Conservation (phyloP, 2,329 filamentous ascomycete genomes). For the Zelopaecilomyces penicillatus region DNA sequence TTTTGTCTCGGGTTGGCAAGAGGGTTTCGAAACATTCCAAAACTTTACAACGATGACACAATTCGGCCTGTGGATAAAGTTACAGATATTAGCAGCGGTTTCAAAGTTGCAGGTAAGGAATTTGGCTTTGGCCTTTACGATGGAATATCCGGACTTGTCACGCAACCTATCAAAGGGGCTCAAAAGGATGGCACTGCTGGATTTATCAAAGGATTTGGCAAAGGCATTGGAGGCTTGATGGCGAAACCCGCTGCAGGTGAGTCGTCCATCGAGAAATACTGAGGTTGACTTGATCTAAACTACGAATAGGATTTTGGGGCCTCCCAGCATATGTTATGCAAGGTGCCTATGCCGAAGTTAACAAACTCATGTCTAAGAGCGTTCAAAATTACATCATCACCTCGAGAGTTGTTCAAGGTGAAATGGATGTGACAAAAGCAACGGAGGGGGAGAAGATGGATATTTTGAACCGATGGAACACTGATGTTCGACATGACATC, state of each 20-base stretch:
- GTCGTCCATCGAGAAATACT: constrained; percentile 15
- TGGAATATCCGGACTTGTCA: constrained; percentile 72
- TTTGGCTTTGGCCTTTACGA: constrained; percentile 73
- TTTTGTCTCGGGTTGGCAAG: constrained; percentile 74
- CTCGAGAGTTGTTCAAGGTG: constrained; percentile 67
- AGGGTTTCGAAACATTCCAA: constrained; percentile 82
- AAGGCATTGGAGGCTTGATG: constrained; percentile 72
- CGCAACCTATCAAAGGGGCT: constrained; percentile 60
- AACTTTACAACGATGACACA: constrained; percentile 75
- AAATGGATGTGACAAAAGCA: constrained; percentile 51
- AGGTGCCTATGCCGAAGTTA: constrained; percentile 69
- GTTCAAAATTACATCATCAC: constrained; percentile 74
- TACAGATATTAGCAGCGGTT: constrained; percentile 64
- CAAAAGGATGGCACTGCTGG: constrained; percentile 45
- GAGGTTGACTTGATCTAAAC: background rate
- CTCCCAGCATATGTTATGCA: constrained; percentile 77
- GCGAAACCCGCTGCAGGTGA: constrained; percentile 73
- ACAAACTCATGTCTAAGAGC: constrained; percentile 60
- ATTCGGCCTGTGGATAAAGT: constrained; percentile 73
- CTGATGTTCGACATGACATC: constrained; percentile 46
- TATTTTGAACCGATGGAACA: constrained; percentile 59
- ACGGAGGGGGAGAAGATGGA: constrained; percentile 52
- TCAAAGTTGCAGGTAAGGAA: constrained; percentile 71
- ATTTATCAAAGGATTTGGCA: constrained; percentile 70
- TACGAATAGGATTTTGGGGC: constrained; percentile 48